Conservation (phyloP, 202 grass and related monocot species). For the Musa balbisiana region DNA sequence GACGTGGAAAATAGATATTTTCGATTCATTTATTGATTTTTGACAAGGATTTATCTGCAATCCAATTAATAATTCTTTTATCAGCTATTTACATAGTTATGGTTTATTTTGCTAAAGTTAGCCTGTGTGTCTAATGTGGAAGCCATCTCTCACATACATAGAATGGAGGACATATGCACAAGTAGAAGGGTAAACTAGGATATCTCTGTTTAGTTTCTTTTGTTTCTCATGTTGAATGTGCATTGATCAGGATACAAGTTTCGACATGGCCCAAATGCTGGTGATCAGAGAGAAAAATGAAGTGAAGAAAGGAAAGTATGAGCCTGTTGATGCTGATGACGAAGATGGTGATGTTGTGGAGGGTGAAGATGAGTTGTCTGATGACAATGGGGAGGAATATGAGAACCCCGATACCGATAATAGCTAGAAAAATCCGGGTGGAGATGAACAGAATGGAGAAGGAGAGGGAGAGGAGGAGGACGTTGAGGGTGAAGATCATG, state of each 20-base stretch:
- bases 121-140: too few species aligned
- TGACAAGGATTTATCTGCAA: too few species aligned
- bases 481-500: conserved; percentile 26
- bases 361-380: conserved; percentile 15
- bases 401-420: conserved; percentile 40
- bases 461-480: conserved; percentile 40
- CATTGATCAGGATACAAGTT: not conserved
- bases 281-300: not conserved
- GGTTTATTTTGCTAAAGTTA: too few species aligned
- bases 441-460: conserved; percentile 48
- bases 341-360: conserved; percentile 18
- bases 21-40: too few species aligned
- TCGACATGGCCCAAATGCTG: not conserved
- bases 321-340: conserved; percentile 46
- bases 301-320: conserved; percentile 24
- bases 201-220: not conserved
- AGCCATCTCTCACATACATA: too few species aligned
- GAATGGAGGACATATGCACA: too few species aligned
- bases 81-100: too few species aligned
- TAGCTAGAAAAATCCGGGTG: conserved; percentile 39
- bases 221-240: not conserved
- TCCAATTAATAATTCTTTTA: too few species aligned
- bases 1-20: too few species aligned
- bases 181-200: not conserved
- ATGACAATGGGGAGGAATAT: conserved; percentile 43